phyloP scores from a whole-genome alignment of 2,329 filamentous ascomycete species.

The Neobulgaria alba region DNA sequence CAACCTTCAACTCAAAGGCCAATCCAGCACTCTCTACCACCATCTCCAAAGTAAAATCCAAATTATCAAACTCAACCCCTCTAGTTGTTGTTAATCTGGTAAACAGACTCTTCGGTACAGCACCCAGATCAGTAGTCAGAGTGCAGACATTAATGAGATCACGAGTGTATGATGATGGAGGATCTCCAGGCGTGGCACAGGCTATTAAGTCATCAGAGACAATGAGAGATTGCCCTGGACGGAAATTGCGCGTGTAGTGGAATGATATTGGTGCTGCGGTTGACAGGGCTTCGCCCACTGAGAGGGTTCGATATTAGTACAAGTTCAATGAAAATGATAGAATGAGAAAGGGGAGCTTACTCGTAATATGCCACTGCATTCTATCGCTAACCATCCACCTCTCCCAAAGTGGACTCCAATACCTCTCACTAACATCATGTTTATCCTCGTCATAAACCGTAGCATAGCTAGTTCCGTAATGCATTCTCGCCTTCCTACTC shows the following conservation, averaged over 20 bases:
- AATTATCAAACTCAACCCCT: slow-evolving; percentile 72
- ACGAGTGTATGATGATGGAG: slow-evolving; percentile 52
- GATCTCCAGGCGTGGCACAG: slow-evolving; percentile 52
- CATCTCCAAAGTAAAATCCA: slow-evolving; percentile 79
- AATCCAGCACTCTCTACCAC: slow-evolving; percentile 69
- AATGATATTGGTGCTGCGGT: slow-evolving; percentile 69
- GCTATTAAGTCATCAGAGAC: slow-evolving; percentile 77
- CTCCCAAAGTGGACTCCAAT: slow-evolving; percentile 75
- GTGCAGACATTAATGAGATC: slow-evolving; percentile 68
- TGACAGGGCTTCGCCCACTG: slow-evolving; percentile 63
- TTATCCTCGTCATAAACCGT: slow-evolving; percentile 71
- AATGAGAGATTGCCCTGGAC: slow-evolving; percentile 59
- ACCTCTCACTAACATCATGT: slow-evolving; percentile 63
- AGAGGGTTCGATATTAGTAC: no score
- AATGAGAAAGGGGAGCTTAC: slow-evolving; percentile 29
- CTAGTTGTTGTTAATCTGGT: slow-evolving; percentile 69
- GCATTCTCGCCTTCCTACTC: slow-evolving; percentile 61
- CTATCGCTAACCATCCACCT: slow-evolving; percentile 75
- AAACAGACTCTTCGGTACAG: slow-evolving; percentile 65
- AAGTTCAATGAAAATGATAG: no score
- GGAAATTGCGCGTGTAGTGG: slow-evolving; percentile 78
- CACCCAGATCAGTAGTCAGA: slow-evolving; percentile 69
- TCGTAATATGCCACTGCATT: slow-evolving; percentile 81
- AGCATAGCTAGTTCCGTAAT: slow-evolving; percentile 71
- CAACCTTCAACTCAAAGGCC: slow-evolving; percentile 71